A percentile compares a stretch with the other conserved stretches of the same genome.
Conservation (phyloP, 108 stramenopile genomes). For the Pseudonitzschia multiseries region DNA sequence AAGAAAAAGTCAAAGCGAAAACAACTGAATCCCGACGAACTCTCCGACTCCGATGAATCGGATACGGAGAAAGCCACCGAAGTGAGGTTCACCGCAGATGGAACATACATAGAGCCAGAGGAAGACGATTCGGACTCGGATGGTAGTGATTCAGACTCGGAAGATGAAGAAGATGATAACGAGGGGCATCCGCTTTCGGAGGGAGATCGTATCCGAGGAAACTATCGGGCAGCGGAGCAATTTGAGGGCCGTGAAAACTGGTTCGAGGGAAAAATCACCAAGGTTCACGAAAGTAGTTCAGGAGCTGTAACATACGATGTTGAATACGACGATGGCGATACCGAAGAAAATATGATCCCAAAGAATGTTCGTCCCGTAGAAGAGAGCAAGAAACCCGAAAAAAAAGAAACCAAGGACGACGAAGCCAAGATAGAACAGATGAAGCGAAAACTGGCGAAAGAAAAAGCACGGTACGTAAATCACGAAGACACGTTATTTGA, state of each 20-base stretch:
- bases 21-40: slow-evolving; percentile 55
- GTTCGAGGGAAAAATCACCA: slow-evolving; percentile 66
- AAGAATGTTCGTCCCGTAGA: slow-evolving; percentile 57
- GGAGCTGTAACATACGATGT: slow-evolving; percentile 72
- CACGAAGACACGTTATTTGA: background rate
- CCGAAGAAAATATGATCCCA: slow-evolving; percentile 71
- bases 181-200: slow-evolving; percentile 37
- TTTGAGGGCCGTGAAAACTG: slow-evolving; percentile 71
- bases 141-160: slow-evolving; percentile 39
- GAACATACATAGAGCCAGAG: slow-evolving; percentile 72
- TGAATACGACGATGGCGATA: slow-evolving; percentile 86
- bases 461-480: slow-evolving; percentile 73
- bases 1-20: slow-evolving; percentile 35
- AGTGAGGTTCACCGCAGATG: slow-evolving; percentile 80
- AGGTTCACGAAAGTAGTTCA: slow-evolving; percentile 38
- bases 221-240: slow-evolving; percentile 78
- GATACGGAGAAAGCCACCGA: slow-evolving; percentile 45
- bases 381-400: slow-evolving; percentile 44
- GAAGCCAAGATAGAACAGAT: slow-evolving; percentile 53
- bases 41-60: slow-evolving; percentile 67
- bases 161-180: slow-evolving; percentile 15
- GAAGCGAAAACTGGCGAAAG: slow-evolving; percentile 69
- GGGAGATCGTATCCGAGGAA: slow-evolving; percentile 73
- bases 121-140: slow-evolving; percentile 24
- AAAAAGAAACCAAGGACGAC: slow-evolving; percentile 30